Conservation (phyloP, 306 rosid genomes). For the Senna siamea region DNA sequence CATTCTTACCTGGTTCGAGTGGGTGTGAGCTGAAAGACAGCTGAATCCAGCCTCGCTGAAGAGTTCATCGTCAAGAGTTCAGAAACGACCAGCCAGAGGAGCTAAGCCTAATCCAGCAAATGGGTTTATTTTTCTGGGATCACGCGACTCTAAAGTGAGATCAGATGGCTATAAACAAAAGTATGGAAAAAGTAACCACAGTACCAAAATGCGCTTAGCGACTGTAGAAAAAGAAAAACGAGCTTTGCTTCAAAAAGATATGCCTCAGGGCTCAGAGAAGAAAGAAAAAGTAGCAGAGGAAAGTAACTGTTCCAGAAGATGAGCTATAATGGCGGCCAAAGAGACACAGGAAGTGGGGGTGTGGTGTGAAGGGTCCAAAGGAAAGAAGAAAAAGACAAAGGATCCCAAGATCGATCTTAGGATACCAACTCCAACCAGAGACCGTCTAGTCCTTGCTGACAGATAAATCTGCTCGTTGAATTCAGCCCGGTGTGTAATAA, state of each 20-base stretch:
- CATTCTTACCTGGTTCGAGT: slow-evolving; percentile 81
- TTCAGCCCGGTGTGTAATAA: slow-evolving; percentile 21
- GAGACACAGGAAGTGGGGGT: slow-evolving; percentile 5
- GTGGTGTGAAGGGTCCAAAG: slow-evolving; percentile 18
- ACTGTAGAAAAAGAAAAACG: slow-evolving; percentile 27
- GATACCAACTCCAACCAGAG: slow-evolving; percentile 49
- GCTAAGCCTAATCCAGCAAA: slow-evolving; percentile 39
- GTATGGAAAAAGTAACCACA: slow-evolving; percentile 28
- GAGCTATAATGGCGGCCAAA: slow-evolving; percentile 48
- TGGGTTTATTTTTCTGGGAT: slow-evolving; percentile 34
- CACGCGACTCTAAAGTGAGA: slow-evolving; percentile 36
- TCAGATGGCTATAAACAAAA: slow-evolving; percentile 37
- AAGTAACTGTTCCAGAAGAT: slow-evolving; percentile 43
- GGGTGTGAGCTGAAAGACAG: slow-evolving; percentile 92
- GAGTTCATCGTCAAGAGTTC: slow-evolving; percentile 56
- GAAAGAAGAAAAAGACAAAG: slow-evolving; percentile 26
- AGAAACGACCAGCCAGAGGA: slow-evolving; percentile 17
- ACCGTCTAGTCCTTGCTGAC: slow-evolving; percentile 25
- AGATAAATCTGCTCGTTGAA: slow-evolving; percentile 13
- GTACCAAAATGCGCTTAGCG: slow-evolving; percentile 32
- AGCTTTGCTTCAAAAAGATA: slow-evolving; percentile 33
- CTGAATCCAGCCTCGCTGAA: slow-evolving; percentile 79
- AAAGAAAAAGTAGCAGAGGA: slow-evolving; percentile 38
- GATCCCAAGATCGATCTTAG: slow-evolving; percentile 52
- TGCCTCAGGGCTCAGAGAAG: slow-evolving; percentile 37